phyloP scores from a whole-genome alignment of 192 early-diverging fungal species.

The Coemansia sp. region DNA sequence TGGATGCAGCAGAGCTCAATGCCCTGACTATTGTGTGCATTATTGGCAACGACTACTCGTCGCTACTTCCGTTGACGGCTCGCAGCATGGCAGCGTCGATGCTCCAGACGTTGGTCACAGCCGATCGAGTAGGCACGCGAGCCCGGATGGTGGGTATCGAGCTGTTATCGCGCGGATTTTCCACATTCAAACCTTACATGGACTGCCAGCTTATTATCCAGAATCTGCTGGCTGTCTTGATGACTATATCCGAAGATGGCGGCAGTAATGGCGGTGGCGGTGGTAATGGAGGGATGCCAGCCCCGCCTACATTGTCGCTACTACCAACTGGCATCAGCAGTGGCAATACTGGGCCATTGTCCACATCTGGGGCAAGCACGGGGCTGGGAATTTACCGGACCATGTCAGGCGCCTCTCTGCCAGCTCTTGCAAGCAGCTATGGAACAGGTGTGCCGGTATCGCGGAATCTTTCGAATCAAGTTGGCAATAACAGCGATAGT shows the following conservation, averaged over 20 bases:
- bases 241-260: conserved; percentile 21
- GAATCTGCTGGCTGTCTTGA: conserved; percentile 29
- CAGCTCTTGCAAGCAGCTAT: conserved; percentile 5
- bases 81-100: conserved; percentile 46
- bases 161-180: conserved; percentile 46
- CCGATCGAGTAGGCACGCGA: conserved; percentile 8
- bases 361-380: conserved; percentile 2
- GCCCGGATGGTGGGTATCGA: conserved; percentile 41
- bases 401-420: conserved; percentile 25
- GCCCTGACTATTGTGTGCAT: conserved; percentile 50
- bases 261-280: not conserved
- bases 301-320: conserved; percentile 1
- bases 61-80: conserved; percentile 43
- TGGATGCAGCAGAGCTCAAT: conserved; percentile 34
- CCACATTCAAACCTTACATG: conserved; percentile 42
- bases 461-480: conserved; percentile 5
- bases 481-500: not conserved
- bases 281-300: not conserved
- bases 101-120: conserved; percentile 35
- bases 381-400: conserved; percentile 13
- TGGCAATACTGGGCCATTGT: conserved; percentile 2
- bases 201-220: conserved; percentile 41
- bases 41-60: conserved; percentile 43
- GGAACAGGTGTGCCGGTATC: not conserved
- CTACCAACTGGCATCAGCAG: not conserved